These are phyloP conservation scores for Phaeophleospora eucalypticola DNA, from an alignment of 2,329 filamentous ascomycete genomes.

Conservation along the genomic window DNA sequence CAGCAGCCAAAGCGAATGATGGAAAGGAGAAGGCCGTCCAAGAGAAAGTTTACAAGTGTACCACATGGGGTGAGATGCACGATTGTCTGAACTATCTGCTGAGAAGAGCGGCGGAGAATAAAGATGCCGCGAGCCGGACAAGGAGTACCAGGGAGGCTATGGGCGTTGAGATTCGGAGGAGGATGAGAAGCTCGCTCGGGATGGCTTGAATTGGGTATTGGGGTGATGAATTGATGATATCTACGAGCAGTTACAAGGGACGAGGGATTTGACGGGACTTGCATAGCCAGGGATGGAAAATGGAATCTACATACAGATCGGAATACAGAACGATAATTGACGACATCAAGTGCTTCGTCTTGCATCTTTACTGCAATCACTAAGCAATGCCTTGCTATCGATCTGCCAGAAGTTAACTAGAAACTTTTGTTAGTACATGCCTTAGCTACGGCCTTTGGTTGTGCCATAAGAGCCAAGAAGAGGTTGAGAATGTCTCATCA, in stretches of 20 bases:
- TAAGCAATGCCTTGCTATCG: too few species aligned
- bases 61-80: slow-evolving; percentile 53
- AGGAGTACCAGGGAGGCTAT: slow-evolving; percentile 50
- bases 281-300: background rate
- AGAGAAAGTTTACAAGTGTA: slow-evolving; percentile 52
- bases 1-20: slow-evolving; percentile 38
- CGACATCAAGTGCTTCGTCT: too few species aligned
- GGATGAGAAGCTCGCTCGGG: slow-evolving; percentile 19
- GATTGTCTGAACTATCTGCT: slow-evolving; percentile 78
- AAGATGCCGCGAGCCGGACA: slow-evolving; percentile 56
- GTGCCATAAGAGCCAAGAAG: too few species aligned
- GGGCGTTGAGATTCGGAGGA: slow-evolving; percentile 42
- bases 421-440: too few species aligned
- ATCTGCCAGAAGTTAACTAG: too few species aligned
- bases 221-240: background rate
- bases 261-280: background rate
- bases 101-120: slow-evolving; percentile 56
- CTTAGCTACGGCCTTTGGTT: too few species aligned
- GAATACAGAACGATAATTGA: too few species aligned
- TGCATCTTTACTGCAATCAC: too few species aligned
- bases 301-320: background rate
- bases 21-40: slow-evolving; percentile 33
- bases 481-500: too few species aligned
- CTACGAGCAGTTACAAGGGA: background rate
- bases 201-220: slow-evolving; percentile 11